Base-by-base conservation (phyloP, 2,329 filamentous ascomycete genomes). In the Westerdykella sp. region DNA sequence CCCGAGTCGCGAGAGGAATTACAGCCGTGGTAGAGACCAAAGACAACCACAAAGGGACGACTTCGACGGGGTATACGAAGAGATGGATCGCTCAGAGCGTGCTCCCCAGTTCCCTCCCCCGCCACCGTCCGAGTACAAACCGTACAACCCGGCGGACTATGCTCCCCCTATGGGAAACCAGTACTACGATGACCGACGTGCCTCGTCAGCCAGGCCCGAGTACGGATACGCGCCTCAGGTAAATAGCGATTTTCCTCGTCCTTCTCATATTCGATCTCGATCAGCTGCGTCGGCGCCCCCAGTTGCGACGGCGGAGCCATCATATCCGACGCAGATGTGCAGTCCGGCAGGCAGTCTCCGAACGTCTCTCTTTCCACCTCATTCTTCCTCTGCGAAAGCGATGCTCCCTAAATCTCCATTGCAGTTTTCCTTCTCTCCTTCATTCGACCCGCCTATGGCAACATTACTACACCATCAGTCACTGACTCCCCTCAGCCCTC, bases 131-230 rank as follows among this genome's bases (percentile, higher is more conserved):
- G 59, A 62, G 34, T 65, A 66, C 45, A 58, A 50, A 43, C 58
- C 63, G 13, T 68, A 68, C 50, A 62, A 63, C 38, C 55, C 63
- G 30, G 62, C 62, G 44, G 62, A 65, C 40, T 61, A 65, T 48
- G 52, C 56, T 36, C 48, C 57, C 14, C 48, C 51, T 15, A 43
- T 46, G 21, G 37, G 54, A 47, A 42, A 50, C 39, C 43, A 51
- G 22, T 42, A 45, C n/a, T 53, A 57, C 45, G 18, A 21, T 21
- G 50, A 50, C 37, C 50, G 47, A 41, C 60, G 50, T 36, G 42
- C 52, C 14, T 54, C 54, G 22, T 58, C 60, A 23, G 50, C 50
- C 39, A 51, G 48, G 30, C 57, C 56, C 23, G 54, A 58, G 11
- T 59, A 60, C 41, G 53, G 52, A 40, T 63, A 63, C 46, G 49